Base-by-base conservation (phyloP, 2,329 filamentous ascomycete species). In the Magnaporthales sp. region DNA sequence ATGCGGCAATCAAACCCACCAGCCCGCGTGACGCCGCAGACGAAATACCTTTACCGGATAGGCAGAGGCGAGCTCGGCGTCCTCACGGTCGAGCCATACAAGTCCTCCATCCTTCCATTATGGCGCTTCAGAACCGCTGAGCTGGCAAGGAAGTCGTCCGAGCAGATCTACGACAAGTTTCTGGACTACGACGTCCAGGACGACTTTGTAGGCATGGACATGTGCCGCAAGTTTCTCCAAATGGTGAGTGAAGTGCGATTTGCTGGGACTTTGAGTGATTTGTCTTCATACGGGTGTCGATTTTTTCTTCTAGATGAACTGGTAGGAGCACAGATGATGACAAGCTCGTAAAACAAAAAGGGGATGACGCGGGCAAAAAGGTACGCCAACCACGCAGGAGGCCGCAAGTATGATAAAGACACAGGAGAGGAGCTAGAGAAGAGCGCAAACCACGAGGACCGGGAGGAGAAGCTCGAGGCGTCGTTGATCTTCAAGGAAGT, bases 161-260 rank as follows among this genome's bases (percentile, higher is more conserved):
- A 74, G 0, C 77, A 77, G 0, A 78, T 89, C 0, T 84, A 80
- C 74, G 66, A 70, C 0, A 78, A 80, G 3, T 89, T 89, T 70
- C 72, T 82, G 15, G 75, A 77, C 10, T 89, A 86, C 70, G 77
- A 83, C n/a, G 71, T 73, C 1, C 70, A 77, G 7, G 76, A 75
- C 3, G 86, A 89, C 72, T 86, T 89, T 67, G 83, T 89, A 0
- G 86, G 87, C 11, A 87, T 87, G 78, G 86, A 89, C 67, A 89
- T 89, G 86, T 75, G 80, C 22, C 77, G 86, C 29, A 89, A 89
- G 71, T 89, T 87, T 70, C 79, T 89, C 7, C 85, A 89, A 73
- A 89, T 89, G 86, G 54, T 58, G 54, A 58, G 54, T 58, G 10
- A n/a, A 26, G 1, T 11, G 22, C 54, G 24, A 58, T 1, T 6